Evolutionary conservation across 805 yeast genomes (phyloP), one percentile per base, ranked within the genome.

Genomic region (Candida ponderosae): DNA sequence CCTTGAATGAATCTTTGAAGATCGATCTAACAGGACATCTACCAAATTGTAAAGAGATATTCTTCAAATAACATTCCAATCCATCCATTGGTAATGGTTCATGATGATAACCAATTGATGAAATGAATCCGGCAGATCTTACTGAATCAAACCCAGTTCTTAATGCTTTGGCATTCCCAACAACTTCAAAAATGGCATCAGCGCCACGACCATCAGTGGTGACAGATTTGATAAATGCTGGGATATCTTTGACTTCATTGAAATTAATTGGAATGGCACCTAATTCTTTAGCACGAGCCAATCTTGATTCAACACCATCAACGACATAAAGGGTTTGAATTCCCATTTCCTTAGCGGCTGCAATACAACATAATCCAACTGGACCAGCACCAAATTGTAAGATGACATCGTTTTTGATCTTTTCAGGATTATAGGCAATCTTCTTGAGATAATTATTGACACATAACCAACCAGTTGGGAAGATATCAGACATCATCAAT

Each of bases 351-450:
- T 68, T 72, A 26, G 86, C 86, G 21, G 76, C 83, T 29, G 79
- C 77, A 31, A 83, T 79, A 45, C 76, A 71, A 41, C 82, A 69
- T 29, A 82, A 60, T 9, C 94, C 94, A 39, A 84, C 84, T 9
- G 93, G 90, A 8, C 83, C 83, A 9, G 76, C 69, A 1, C 82
- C 83, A 5, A 76, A 48, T 42, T 74, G 79, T 33, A 76, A 60
- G 5, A 74, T 56, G 1, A 63, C 63, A 18, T 68, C 47, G 15
- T 60, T 65, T 28, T 54, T 48, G 4, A 65, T 48, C 20, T 57
- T 50, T 16, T 57, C 55, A 21, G 57, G 56, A 31, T 63, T 56
- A 32, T 63, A 58, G 16, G 34, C n/a, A 18, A 52, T 47, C 40
- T 54, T 62, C 42, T 66, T 66, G 32, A 70, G 50, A 41, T 70